A percentile compares a stretch with the other conserved stretches of the same genome.
phyloP scores from a whole-genome alignment of 768 basidiomycete species.

The Psilocybe azurescens region DNA sequence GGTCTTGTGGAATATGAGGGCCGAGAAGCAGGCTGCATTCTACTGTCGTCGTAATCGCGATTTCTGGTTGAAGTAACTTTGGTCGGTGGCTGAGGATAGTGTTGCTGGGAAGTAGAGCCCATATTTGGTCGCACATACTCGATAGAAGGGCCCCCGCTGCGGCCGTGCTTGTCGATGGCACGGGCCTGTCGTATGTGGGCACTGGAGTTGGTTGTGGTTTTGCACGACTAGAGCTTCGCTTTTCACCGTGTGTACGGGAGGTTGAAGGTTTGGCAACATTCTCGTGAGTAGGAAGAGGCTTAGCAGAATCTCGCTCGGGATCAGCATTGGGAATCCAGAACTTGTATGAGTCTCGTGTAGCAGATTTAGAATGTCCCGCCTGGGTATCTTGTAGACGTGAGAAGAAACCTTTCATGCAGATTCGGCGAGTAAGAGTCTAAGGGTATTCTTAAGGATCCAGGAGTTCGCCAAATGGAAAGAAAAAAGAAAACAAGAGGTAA shows the following conservation, averaged over 20 bases:
- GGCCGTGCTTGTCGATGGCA: slow-evolving; percentile 15
- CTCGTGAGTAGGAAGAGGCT: slow-evolving; percentile 25
- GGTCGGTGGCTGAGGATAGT: slow-evolving; percentile 19
- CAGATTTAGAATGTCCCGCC: slow-evolving; percentile 45
- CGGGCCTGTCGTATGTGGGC: slow-evolving; percentile 14
- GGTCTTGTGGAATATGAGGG: slow-evolving; percentile 18
- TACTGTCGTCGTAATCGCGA: slow-evolving; percentile 22
- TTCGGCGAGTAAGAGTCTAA: slow-evolving; percentile 25
- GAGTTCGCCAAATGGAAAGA: slow-evolving; percentile 28
- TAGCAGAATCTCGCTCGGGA: slow-evolving; percentile 32
- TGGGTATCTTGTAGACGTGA: slow-evolving; percentile 51
- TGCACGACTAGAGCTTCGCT: slow-evolving; percentile 34
- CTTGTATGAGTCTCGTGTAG: slow-evolving; percentile 41
- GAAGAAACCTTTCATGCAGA: slow-evolving; percentile 59
- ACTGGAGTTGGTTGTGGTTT: slow-evolving; percentile 20
- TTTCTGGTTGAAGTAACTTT: slow-evolving; percentile 22
- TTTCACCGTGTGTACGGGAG: slow-evolving; percentile 31
- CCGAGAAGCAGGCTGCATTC: slow-evolving; percentile 17
- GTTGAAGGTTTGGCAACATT: slow-evolving; percentile 26
- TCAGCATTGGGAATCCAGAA: slow-evolving; percentile 38
- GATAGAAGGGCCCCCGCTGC: slow-evolving; percentile 11
- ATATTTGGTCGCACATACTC: slow-evolving; percentile 23
- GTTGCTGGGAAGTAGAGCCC: slow-evolving; percentile 13
- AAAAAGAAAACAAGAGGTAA: slow-evolving; percentile 29
- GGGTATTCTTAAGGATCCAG: slow-evolving; percentile 27